Evolutionary conservation across 306 rosid genomes (phyloP), one percentile per base, ranked within the genome.

Genomic region (Pterocarpus macrocarpus): DNA sequence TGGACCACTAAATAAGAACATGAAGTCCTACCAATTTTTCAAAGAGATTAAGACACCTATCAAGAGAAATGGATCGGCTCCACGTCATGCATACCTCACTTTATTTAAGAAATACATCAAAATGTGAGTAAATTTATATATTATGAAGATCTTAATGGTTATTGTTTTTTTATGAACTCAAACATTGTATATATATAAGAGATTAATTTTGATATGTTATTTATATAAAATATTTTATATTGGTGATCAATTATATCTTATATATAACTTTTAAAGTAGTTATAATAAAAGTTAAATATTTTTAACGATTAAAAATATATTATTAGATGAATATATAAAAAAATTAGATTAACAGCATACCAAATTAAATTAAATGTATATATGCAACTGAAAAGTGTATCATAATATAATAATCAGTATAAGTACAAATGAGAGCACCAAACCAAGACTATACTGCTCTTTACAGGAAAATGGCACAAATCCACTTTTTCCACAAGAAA

Each of bases 1-100:
- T 89, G 86, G 90, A 84, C 83, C 90, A 92, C 87, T 81, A 81
- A 82, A 71, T 62, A 67, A 83, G 94, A 88, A 89, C 88, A 84
- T 84, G 87, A 73, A 88, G 84, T 87, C 90, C 92, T 90, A 90
- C 90, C 75, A 65, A 85, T 78, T 86, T 80, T 49, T n/a, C 28
- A 63, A 82, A 85, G 77, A 75, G 83, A 77, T 75, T 66, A 53
- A 78, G 73, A 81, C 78, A 90, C 90, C 83, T 73, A 71, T 90
- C 88, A 75, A 85, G 84, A 88, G 86, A 77, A 82, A 65, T 68
- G 89, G 90, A 91, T 91, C 87, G 85, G 85, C 83, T 70, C 89
- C 85, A 74, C 88, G 87, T 87, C 92, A 86, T 80, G 84, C 90
- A 76, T 69, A 86, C 73, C 69, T 89, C 91, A 82, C 47, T 47